These are phyloP conservation scores for Lophiotrema nucula DNA, from an alignment of 495 filamentous ascomycete species.

Conservation along the genomic window DNA sequence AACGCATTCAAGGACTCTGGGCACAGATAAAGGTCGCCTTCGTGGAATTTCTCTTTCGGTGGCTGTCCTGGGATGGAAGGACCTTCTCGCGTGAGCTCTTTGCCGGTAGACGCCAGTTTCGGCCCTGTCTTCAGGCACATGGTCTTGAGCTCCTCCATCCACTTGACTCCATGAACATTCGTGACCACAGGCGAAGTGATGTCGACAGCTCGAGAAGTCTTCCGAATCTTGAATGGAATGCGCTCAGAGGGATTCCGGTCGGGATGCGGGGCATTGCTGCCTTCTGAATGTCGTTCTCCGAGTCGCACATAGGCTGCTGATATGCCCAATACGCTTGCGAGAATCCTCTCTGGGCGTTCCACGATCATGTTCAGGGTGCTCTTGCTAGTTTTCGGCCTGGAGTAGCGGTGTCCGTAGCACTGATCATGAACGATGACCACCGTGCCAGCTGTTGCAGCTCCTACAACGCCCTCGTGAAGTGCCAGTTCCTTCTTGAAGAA, in stretches of 20 bases:
- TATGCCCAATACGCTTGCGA: conserved; percentile 76
- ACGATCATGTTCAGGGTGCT: conserved; percentile 71
- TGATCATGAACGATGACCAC: conserved; percentile 85
- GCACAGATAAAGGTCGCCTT: conserved; percentile 87
- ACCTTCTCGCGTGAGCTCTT: conserved; percentile 66
- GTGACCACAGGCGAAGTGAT: conserved; percentile 69
- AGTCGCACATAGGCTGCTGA: conserved; percentile 85
- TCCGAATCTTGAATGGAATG: conserved; percentile 79
- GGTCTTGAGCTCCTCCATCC: conserved; percentile 85
- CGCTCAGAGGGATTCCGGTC: conserved; percentile 49
- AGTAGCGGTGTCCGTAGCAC: conserved; percentile 89
- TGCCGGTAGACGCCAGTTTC: conserved; percentile 68
- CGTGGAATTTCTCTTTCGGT: conserved; percentile 58
- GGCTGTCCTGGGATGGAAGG: conserved; percentile 46
- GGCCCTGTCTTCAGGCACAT: conserved; percentile 79
- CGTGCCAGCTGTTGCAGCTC: conserved; percentile 57
- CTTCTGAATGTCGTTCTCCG: conserved; percentile 75
- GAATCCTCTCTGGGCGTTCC: conserved; percentile 88
- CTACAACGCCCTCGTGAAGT: conserved; percentile 55
- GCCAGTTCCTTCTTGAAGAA: conserved; percentile 70
- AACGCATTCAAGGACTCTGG: conserved; percentile 80
- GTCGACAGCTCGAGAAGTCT: conserved; percentile 63
- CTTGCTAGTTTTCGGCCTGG: conserved; percentile 71
- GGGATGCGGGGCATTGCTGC: conserved; percentile 63
- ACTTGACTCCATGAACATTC: conserved; percentile 78